Conservation (phyloP, 371 early-diverging fungal genomes). For the Thermomucor indicae-seudaticae region DNA sequence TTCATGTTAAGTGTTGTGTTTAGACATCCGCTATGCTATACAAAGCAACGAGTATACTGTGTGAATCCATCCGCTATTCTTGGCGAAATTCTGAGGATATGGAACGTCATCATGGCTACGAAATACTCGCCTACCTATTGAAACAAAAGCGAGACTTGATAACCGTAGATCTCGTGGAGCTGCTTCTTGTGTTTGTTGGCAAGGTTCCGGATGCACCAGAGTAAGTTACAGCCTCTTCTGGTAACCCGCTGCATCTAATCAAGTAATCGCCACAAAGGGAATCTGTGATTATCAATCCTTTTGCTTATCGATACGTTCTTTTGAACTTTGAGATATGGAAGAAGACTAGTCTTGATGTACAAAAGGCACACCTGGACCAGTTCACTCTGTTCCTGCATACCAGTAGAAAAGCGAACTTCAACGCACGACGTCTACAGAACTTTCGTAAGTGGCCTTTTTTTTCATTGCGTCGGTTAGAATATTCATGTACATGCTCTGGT, state of each 20-base stretch:
- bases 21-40: slow-evolving; percentile 56
- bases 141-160: slow-evolving; percentile 62
- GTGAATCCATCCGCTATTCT: slow-evolving; percentile 60
- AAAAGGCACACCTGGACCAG: slow-evolving; percentile 60
- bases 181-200: slow-evolving; percentile 64
- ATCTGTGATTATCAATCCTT: slow-evolving; percentile 61
- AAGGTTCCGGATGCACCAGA: slow-evolving; percentile 47
- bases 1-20: background rate
- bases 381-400: slow-evolving; percentile 60
- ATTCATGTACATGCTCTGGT: background rate
- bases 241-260: background rate
- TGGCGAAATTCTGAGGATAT: slow-evolving; percentile 76
- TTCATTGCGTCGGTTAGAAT: slow-evolving; percentile 1
- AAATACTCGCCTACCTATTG: slow-evolving; percentile 63
- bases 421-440: slow-evolving; percentile 56
- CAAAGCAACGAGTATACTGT: slow-evolving; percentile 56
- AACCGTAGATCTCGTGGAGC: slow-evolving; percentile 56
- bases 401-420: slow-evolving; percentile 54
- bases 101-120: slow-evolving; percentile 70
- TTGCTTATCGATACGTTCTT: slow-evolving; percentile 63
- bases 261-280: slow-evolving; percentile 27
- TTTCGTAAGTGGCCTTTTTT: slow-evolving; percentile 47
- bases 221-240: slow-evolving; percentile 26
- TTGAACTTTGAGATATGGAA: slow-evolving; percentile 75
- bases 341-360: slow-evolving; percentile 53